These are phyloP conservation scores for Sarocladiaceae sp. DNA, from an alignment of 2,329 filamentous ascomycete species.

Conservation along the genomic window DNA sequence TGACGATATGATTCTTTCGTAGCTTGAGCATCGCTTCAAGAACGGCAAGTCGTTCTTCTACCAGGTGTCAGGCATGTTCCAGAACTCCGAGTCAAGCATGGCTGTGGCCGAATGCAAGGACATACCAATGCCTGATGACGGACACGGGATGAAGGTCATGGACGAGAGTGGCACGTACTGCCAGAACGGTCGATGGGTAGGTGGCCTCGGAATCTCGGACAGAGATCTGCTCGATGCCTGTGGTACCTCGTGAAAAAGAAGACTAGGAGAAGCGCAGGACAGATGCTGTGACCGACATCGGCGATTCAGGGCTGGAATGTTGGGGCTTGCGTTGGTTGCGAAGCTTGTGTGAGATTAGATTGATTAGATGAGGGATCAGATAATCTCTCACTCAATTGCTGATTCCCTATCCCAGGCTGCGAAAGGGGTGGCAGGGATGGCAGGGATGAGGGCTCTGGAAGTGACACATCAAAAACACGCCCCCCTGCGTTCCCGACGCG, in stretches of 20 bases:
- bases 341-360: constrained; percentile 12
- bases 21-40: too few relatives aligned
- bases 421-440: background rate
- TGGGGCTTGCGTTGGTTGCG: background rate
- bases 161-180: too few relatives aligned
- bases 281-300: constrained; percentile 7
- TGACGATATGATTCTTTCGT: too few relatives aligned
- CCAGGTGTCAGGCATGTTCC: too few relatives aligned
- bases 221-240: too few relatives aligned
- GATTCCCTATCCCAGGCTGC: background rate
- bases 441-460: background rate
- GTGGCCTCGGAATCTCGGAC: too few relatives aligned
- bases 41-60: too few relatives aligned
- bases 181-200: too few relatives aligned
- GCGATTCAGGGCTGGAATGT: background rate
- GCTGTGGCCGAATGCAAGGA: too few relatives aligned
- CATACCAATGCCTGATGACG: too few relatives aligned
- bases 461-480: constrained; percentile 5
- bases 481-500: background rate
- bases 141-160: too few relatives aligned
- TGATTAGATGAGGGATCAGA: constrained; percentile 17
- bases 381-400: constrained; percentile 12
- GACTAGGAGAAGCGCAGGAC: background rate
- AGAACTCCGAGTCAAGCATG: too few relatives aligned
- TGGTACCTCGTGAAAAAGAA: background rate